phyloP scores from a whole-genome alignment of 768 basidiomycete genomes.

The Agaricus blazei region DNA sequence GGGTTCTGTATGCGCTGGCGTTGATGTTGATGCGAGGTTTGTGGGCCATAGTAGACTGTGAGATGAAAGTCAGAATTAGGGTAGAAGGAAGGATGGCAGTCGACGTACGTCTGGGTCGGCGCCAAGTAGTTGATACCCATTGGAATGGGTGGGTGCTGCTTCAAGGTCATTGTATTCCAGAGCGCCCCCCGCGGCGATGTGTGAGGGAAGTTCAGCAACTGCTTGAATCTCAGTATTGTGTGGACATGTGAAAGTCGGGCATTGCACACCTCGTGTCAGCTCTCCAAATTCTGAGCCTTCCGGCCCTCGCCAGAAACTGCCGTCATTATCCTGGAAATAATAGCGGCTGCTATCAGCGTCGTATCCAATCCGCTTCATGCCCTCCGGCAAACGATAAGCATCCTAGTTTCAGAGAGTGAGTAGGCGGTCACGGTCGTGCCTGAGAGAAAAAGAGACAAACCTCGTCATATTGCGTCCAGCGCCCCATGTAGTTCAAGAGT shows the following conservation, averaged over 20 bases:
- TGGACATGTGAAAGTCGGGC: neutral
- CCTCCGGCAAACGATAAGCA: constrained; percentile 46
- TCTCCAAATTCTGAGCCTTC: constrained; percentile 62
- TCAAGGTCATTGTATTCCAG: constrained; percentile 43
- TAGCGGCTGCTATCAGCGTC: constrained; percentile 68
- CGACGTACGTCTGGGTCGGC: constrained; percentile 37
- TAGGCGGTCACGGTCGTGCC: neutral
- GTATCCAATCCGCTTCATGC: constrained; percentile 69
- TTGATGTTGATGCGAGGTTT: constrained; percentile 25
- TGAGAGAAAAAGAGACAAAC: constrained; percentile 19
- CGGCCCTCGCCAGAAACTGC: constrained; percentile 50
- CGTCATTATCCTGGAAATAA: constrained; percentile 54
- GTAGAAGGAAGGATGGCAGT: neutral
- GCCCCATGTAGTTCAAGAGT: constrained; percentile 21
- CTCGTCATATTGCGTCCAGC: constrained; percentile 44
- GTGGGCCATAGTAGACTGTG: constrained; percentile 24
- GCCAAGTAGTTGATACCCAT: constrained; percentile 54
- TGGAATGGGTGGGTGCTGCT: constrained; percentile 44
- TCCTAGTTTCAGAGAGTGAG: constrained; percentile 30
- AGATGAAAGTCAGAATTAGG: neutral
- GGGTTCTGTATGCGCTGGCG: constrained; percentile 47
- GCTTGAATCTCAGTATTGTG: constrained; percentile 2
- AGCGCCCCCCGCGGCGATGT: constrained; percentile 11
- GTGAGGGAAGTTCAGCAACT: constrained; percentile 26
- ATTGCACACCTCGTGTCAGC: constrained; percentile 39